Base-by-base conservation (phyloP, 768 basidiomycete species). In the Dictyophora rubrovolvata region DNA sequence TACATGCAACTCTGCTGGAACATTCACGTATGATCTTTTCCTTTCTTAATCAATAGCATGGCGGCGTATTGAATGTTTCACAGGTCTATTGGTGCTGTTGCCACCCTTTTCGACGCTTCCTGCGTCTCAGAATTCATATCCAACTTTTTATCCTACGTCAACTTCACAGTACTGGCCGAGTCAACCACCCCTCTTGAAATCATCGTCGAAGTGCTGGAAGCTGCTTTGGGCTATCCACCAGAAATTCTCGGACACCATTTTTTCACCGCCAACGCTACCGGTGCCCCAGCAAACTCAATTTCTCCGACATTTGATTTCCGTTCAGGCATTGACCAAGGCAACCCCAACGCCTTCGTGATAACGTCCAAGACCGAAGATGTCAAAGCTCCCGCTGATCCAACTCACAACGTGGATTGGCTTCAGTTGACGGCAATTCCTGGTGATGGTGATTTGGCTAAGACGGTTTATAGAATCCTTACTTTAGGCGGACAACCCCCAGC, bases 31-130 rank as follows among this genome's bases (percentile, higher is more conserved):
- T 62, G 77, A 62, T 14, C 4, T 10, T 59, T 18, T 28, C 34
- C 7, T 48, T 10, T 11, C 22, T 14, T 48, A 20, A 17, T 34
- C 14, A 11, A 14, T 23, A 23, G 22, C 50, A 54, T 58, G 34
- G 21, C 53, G 14, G 8, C n/a, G 2, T 37, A 11, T n/a, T 14
- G 34, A 11, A 11, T 46, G 14, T 54, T 18, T 10, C 54, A 21
- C 63, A 82, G 79, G 17, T 73, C 72, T 61, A 65, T 73, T 49
- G 81, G 81, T 11, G 63, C 63, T n/a, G 23, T 70, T 51, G 71
- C 71, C 0, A 65, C 68, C 61, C 61, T 72, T 10, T 65, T 70
- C 54, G 71, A 72, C 64, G 64, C 69, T 54, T 66, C 67, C 5
- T 72, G 71, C 65, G 55, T 69, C 46, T 62, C 35, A 22, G 51